Conservation (phyloP, 2,329 filamentous ascomycete species). For the Knufia petricola region DNA sequence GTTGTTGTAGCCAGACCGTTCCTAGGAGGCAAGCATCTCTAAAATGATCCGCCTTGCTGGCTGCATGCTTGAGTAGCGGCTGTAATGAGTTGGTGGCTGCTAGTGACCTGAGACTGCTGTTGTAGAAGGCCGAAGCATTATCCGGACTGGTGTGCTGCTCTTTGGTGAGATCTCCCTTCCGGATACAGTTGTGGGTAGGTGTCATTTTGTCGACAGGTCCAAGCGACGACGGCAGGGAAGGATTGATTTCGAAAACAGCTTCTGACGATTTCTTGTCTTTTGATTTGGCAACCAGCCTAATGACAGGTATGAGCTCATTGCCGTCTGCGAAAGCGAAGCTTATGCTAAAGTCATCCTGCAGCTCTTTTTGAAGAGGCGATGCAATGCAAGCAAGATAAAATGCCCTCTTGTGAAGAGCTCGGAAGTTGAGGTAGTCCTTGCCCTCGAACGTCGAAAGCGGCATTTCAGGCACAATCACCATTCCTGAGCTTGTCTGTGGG, state of each 20-base stretch:
- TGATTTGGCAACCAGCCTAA: slow-evolving; percentile 35
- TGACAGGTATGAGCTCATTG: slow-evolving; percentile 65
- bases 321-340: slow-evolving; percentile 60
- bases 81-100: slow-evolving; percentile 64
- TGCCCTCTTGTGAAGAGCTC: slow-evolving; percentile 89
- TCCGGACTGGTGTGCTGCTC: slow-evolving; percentile 10
- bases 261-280: slow-evolving; percentile 17
- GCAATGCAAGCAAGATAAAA: slow-evolving; percentile 83
- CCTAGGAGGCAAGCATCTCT: slow-evolving; percentile 78
- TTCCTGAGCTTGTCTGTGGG: slow-evolving; percentile 48
- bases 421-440: slow-evolving; percentile 86
- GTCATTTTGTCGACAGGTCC: slow-evolving; percentile 65
- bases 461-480: slow-evolving; percentile 86
- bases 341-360: slow-evolving; percentile 47
- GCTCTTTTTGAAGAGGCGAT: slow-evolving; percentile 53
- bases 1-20: slow-evolving; percentile 78
- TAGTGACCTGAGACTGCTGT: slow-evolving; percentile 73
- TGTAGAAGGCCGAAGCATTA: slow-evolving; percentile 71
- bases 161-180: slow-evolving; percentile 39
- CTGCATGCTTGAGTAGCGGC: slow-evolving; percentile 60
- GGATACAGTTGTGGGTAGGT: slow-evolving; percentile 60
- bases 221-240: slow-evolving; percentile 56
- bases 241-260: slow-evolving; percentile 55
- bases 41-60: slow-evolving; percentile 62
- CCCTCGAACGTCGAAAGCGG: slow-evolving; percentile 72